Evolutionary conservation across 495 filamentous ascomycete species (phyloP), one percentile per base, ranked within the genome.

Genomic region (Neurospora sp.): DNA sequence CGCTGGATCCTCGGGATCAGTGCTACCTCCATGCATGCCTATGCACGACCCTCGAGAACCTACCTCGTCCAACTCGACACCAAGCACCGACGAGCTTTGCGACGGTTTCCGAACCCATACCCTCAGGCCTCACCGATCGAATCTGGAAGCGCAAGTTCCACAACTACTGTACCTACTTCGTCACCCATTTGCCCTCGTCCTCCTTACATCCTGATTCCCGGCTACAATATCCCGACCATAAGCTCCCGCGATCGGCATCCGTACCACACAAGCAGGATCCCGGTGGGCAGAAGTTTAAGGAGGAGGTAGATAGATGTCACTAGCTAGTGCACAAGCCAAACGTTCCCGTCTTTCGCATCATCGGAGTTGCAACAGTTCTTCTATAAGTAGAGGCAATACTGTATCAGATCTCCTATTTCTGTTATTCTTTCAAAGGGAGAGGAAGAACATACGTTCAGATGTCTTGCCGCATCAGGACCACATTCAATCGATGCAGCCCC

Each of bases 141-240:
- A 27, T 10, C 0, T 22, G 12, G 20, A 61, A 8, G 20, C 53
- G 10, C 53, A 61, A 61, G 2, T 31, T 61, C 10, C 22, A 27
- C 53, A 22, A 22, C 45, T 22, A 16, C 53, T 27, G 27, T 27
- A 27, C 2, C 22, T 27, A 99, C 84, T 98, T 99, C 79, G 92
- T 98, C 41, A 96, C 94, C 6, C 91, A 97, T 80, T 87, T 98
- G 0, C 96, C 96, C 4, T 96, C 94, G 17, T 95, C 93, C 48
- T 97, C 94, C 0, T 86, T 97, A 12, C 92, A 97, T 77, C 94
- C 95, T 14, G 96, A 98, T 78, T 91, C 92, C 22, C 86, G 82
- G 31, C 70, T 88, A 40, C 79, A 85, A 2, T 78, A 79, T 45
- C 92, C 89, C 69, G 86, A 89, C 75, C 93, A 97, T 76, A 93